Base-by-base conservation (phyloP, 352 stramenopile species). In the Globisporangium perplexum region DNA sequence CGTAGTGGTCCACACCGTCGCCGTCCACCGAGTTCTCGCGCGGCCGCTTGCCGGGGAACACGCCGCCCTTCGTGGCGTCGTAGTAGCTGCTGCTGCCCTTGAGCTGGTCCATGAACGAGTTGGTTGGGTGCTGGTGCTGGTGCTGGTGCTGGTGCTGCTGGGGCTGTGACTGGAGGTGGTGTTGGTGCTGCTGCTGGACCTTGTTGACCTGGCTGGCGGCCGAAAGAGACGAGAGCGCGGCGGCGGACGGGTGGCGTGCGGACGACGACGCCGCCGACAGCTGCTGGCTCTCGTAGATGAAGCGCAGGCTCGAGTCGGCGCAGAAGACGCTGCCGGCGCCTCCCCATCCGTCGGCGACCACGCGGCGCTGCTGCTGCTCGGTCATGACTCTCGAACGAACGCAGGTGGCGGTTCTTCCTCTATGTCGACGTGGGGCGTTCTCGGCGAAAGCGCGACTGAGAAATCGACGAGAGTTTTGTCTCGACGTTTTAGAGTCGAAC, bases 301-400 rank as follows among this genome's bases (percentile, higher is more conserved):
- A 89, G 18, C 78, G 80, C 41, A 91, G 72, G 68, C 77, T 87
- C 56, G 80, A 91, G 53, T 91, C 80, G 49, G 77, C 80, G 64
- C 80, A 91, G 66, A 91, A 91, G 57, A 91, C 80, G 62, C 65
- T 85, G 30, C 80, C 74, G 5, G 69, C 69, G 28, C 59, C 55
- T 56, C 77, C 80, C 77, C 78, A 91, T 23, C 80, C 80, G 52
- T 91, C 77, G 36, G 80, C 77, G 41, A 90, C 53, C 2, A 90
- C 76, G 42, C 78, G 74, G 63, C 80, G 72, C 55, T 82, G 72
- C 55, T 82, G 35, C 18, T 41, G 18, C 18, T 20, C 71, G 24
- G 33, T 59, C 47, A 53, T 60, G 8, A 3, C 52, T 5, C 30
- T 24, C 18, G 30, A 51, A 14, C 10, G 18, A 23, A 4, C 20